Evolutionary conservation across 2,329 filamentous ascomycete species (phyloP), one percentile per base, ranked within the genome.

Genomic region (Ophiostoma novo-ulmi): DNA sequence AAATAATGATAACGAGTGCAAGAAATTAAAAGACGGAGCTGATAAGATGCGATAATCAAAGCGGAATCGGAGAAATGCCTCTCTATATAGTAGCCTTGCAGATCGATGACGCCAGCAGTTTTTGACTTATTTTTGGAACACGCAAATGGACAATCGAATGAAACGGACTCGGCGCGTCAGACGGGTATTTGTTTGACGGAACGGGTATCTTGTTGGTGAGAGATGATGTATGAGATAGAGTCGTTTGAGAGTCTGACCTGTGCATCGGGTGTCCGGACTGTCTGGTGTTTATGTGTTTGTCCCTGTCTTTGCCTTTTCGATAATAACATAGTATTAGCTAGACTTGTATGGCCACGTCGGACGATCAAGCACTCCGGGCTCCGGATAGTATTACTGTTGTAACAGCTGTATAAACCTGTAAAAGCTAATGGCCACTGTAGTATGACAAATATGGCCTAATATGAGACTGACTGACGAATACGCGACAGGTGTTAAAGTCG

Each of bases 31-130:
- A 2, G 20, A 64, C 48, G 44, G 13, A 48, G 44, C 14, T 48
- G 14, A 64, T n/a, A 38, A n/a, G 14, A 38, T 31, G 61, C 20
- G 35, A 64, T n/a, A 36, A 17, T 36, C 26, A 7, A 36, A 35
- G 55, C 44, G 44, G 44, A 11, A 14, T 26, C 52, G 22, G 22
- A 48, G 44, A 48, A n/a, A 17, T 17, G 52, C 17, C 52, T 58
- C 26, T 63, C 17, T 61, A 63, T 63, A 26, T 8, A 20, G 10
- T 35, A 35, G 26, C 52, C 52, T 63, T 35, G 58, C 58, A 63
- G 26, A 26, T 35, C 26, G 58, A 63, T 63, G 58, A 63, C 26
- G 58, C 58, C 58, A 63, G 58, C 58, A 63, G 58, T 26, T 6
- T 63, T 17, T 36, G 58, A 5, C 1, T 63, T 63, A 63, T 63